Conservation (phyloP, 2,329 filamentous ascomycete species). For the Verticillium albo-atrum region DNA sequence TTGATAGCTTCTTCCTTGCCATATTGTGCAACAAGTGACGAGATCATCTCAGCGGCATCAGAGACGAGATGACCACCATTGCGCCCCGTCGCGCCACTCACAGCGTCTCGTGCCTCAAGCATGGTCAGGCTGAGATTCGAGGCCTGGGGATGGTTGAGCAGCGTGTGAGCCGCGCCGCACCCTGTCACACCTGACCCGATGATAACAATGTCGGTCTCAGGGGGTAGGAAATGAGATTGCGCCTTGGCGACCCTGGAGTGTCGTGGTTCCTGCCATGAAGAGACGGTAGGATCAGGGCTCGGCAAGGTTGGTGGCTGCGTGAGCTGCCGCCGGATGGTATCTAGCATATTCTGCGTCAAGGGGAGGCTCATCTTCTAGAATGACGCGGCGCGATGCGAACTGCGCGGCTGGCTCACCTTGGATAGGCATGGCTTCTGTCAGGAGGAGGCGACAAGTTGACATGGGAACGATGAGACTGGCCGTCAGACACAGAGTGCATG, state of each 20-base stretch:
- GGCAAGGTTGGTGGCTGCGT: neutral
- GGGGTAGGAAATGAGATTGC: conserved; percentile 16
- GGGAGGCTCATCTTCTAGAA: no score
- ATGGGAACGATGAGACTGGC: no score
- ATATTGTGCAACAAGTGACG: neutral
- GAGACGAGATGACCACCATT: conserved; percentile 7
- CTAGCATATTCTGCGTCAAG: no score
- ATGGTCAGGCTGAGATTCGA: neutral
- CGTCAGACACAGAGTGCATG: no score
- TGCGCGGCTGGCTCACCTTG: no score
- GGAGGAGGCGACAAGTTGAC: no score
- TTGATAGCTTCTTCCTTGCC: neutral
- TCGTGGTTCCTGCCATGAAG: neutral
- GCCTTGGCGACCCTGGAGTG: conserved; percentile 10
- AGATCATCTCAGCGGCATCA: neutral
- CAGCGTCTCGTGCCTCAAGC: conserved; percentile 4
- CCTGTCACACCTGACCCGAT: conserved; percentile 27
- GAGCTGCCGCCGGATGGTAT: neutral
- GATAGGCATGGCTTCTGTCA: no score
- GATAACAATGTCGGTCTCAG: conserved; percentile 16
- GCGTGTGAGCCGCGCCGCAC: conserved; percentile 17
- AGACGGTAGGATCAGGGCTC: neutral
- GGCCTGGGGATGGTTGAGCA: conserved; percentile 14
- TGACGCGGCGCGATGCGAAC: no score
- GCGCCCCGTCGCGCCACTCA: conserved; percentile 7